Evolutionary conservation across 2,329 filamentous ascomycete genomes (phyloP).

Genomic region (Ramularia endophylla): DNA sequence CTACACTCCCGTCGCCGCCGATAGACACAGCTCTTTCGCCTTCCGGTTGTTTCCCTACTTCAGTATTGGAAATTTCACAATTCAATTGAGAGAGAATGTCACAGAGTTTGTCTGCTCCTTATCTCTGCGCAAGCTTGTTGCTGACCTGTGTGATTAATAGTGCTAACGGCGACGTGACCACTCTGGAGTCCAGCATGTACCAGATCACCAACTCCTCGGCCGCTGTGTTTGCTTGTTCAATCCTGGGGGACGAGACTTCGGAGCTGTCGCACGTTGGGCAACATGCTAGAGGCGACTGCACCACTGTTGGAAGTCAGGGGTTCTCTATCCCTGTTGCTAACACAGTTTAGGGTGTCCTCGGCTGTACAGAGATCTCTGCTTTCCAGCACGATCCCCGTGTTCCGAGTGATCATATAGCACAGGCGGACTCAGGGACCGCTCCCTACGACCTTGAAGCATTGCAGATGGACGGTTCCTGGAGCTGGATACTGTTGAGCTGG

Average conservation of each 20-base stretch:
- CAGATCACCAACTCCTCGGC: constrained; percentile 1
- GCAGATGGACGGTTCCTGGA: too few species aligned
- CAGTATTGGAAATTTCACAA: constrained; percentile 24
- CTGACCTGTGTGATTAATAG: background rate
- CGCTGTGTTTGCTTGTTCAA: background rate
- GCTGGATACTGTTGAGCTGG: too few species aligned
- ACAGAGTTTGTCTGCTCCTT: constrained; percentile 2
- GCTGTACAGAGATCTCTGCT: too few species aligned
- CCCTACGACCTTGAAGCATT: too few species aligned
- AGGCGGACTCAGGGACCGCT: too few species aligned
- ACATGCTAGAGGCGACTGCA: constrained; percentile 23
- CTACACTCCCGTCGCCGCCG: too few species aligned
- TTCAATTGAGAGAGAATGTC: constrained; percentile 21
- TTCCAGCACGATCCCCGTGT: too few species aligned
- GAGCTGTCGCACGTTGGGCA: constrained; percentile 3
- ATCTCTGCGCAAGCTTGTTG: background rate
- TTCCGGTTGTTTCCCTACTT: constrained; percentile 25
- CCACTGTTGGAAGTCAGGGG: constrained; percentile 5
- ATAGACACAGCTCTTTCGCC: constrained; percentile 13
- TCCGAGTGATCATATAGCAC: too few species aligned
- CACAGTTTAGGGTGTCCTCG: too few species aligned
- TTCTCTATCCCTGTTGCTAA: constrained; percentile 13
- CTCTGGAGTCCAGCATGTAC: constrained; percentile 2
- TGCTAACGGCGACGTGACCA: background rate
- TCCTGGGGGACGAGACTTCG: background rate